Base-by-base conservation (phyloP, 2,329 filamentous ascomycete species). In the Fusarium lateritium region DNA sequence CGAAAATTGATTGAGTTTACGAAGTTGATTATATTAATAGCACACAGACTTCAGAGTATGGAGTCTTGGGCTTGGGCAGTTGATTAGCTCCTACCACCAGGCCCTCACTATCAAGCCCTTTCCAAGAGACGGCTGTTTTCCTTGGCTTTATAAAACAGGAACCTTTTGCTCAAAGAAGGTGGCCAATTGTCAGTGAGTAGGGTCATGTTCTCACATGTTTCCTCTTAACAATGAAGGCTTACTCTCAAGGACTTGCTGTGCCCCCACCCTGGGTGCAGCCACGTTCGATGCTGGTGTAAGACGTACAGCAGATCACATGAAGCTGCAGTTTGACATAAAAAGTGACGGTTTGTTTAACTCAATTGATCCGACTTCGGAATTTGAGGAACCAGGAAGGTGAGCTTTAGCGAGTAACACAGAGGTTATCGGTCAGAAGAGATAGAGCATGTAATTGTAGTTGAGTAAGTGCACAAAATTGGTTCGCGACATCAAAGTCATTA, bases 181-280 rank as follows among this genome's bases (percentile, higher is more conserved):
- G 28, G 33, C n/a, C 21, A 26, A 49, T 22, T 22, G 21, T 22
- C 36, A 31, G 38, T 3, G 54, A 17, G 10, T 31, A 31, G 28
- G 31, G 26, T 19, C 34, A 43, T 36, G 31, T 44, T 17, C 36
- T 62, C 34, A 40, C n/a, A 50, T 28, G 26, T 22, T 45, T 22
- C 36, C 24, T 50, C 33, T 46, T 43, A 26, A 26, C 65, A 28
- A 38, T 28, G 40, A 31, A 60, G 38, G 54, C 19, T 53, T 58
- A 57, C 42, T 28, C 44, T 57, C 42, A 54, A 19, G 43, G 39
- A 40, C 26, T 56, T 56, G 63, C 9, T 44, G 60, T 59, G 36
- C 62, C 68, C 72, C 72, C 66, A 72, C 63, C 36, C 39, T 50
- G 22, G 46, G 45, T 44, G 38, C 57, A 69, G 72, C 69, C 67